These are phyloP conservation scores for Butyriboletus pseudospeciosus DNA, from an alignment of 1,284 basidiomycete species.

Conservation along the genomic window DNA sequence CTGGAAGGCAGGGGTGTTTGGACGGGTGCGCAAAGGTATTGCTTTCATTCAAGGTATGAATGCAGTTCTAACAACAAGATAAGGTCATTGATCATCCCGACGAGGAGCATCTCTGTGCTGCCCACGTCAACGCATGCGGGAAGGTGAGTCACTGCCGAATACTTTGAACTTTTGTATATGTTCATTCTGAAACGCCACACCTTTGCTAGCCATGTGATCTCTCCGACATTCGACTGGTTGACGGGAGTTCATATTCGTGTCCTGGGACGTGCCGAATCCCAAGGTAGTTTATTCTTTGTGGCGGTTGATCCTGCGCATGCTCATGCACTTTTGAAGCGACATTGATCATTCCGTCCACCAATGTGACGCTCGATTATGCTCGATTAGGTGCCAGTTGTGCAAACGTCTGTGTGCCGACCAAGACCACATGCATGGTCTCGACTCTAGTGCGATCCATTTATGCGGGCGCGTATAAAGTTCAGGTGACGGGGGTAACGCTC, in stretches of 20 bases:
- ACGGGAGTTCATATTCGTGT: constrained; percentile 40
- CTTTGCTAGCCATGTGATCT: constrained; percentile 46
- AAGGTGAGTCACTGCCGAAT: constrained; percentile 34
- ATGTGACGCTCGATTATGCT: constrained; percentile 51
- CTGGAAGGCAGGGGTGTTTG: constrained; percentile 45
- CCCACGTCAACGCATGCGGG: constrained; percentile 51
- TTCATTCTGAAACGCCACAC: background rate
- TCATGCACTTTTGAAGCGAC: constrained; percentile 30
- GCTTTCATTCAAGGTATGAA: background rate
- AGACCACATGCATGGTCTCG: constrained; percentile 53
- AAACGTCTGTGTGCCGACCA: constrained; percentile 45
- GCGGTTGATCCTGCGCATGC: background rate
- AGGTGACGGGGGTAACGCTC: background rate
- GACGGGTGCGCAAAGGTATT: constrained; percentile 47
- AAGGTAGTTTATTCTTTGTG: constrained; percentile 31
- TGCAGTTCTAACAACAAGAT: background rate
- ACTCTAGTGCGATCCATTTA: constrained; percentile 43
- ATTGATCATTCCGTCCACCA: constrained; percentile 44
- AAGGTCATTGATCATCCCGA: constrained; percentile 44
- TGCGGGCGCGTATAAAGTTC: constrained; percentile 47
- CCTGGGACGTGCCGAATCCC: constrained; percentile 40
- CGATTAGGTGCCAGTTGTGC: constrained; percentile 51
- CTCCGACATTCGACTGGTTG: constrained; percentile 28
- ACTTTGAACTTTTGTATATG: background rate
- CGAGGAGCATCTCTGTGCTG: constrained; percentile 50